Evolutionary conservation across 768 basidiomycete genomes (phyloP).

Genomic region (Guyanaporus albipodus): DNA sequence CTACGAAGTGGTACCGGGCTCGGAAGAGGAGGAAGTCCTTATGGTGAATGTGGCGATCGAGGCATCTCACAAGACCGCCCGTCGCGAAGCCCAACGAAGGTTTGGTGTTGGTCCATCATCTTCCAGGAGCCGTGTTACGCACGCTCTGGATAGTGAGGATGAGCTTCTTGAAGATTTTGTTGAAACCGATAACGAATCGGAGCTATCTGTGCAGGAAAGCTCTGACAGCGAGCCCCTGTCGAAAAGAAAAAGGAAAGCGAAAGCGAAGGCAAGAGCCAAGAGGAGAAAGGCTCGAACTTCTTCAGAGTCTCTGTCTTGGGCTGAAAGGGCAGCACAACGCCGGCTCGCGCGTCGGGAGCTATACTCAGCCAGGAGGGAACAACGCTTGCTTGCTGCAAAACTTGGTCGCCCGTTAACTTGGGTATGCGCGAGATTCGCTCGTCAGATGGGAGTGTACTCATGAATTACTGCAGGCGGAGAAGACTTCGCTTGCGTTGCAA

Average conservation of each 20-base stretch:
- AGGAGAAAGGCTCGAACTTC: conserved; percentile 8
- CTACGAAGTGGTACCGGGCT: conserved; percentile 42
- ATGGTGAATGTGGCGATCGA: conserved; percentile 58
- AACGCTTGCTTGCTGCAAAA: conserved; percentile 46
- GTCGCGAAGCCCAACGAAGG: conserved; percentile 25
- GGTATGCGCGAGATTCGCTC: conserved; percentile 37
- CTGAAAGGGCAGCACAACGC: conserved; percentile 7
- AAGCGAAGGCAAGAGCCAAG: conserved; percentile 26
- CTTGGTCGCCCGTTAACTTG: conserved; percentile 74
- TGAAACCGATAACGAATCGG: conserved; percentile 9
- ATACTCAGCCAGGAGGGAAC: conserved; percentile 41
- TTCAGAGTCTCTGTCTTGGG: conserved; percentile 4
- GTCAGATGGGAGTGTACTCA: conserved; percentile 6
- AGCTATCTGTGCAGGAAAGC: conserved; percentile 5
- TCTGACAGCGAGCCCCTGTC: conserved; percentile 10
- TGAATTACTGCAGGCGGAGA: conserved; percentile 58
- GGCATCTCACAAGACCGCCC: conserved; percentile 45
- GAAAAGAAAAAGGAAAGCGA: conserved; percentile 35
- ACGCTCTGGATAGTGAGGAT: conserved; percentile 8
- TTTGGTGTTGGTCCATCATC: conserved; percentile 31
- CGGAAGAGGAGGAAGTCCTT: conserved; percentile 36
- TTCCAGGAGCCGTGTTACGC: conserved; percentile 41
- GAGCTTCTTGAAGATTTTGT: conserved; percentile 4
- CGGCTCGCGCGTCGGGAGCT: conserved; percentile 20
- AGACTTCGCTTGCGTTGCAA: conserved; percentile 55